Evolutionary conservation across 768 basidiomycete species (phyloP), one percentile per base, ranked within the genome.

Genomic region (Grammothele lineata): DNA sequence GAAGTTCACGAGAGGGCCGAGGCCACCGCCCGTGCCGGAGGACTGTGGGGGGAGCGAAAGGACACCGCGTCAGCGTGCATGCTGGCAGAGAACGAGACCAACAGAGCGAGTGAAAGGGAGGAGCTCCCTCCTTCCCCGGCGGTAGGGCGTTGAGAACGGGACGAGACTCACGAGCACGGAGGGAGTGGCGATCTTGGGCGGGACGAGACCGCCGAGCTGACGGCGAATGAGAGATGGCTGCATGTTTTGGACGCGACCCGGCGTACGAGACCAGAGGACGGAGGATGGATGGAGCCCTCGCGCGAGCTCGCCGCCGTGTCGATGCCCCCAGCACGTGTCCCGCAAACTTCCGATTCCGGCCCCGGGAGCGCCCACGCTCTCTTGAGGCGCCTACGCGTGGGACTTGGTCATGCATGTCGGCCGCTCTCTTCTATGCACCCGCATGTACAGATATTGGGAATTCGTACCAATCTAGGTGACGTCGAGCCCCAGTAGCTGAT

Each of bases 151-250:
- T 30, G 27, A 7, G 8, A 30, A 14, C 27, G 27, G 8, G 27
- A 30, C 27, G 27, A 30, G 2, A 69, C 87, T 58, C 67, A 95
- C 92, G 49, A 96, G 83, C 57, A 90, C 83, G 42, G 81, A 78
- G 1, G 93, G 92, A 9, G 92, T 89, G 46, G 94, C 93, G 62
- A 97, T 86, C 75, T 97, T 97, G 41, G 94, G 94, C 33, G 94
- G 94, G 57, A 96, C 81, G 48, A 96, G 78, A 45, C 83, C 81
- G 51, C 79, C 80, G 56, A 97, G 83, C 64, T 87, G 81, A 62
- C 90, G 87, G 65, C 90, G 85, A 68, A 84, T 74, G 70, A 89
- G 81, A 44, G 92, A 80, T 55, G 88, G 76, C 71, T 85, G 80
- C 92, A 93, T 93, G 62, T 58, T 73, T 7, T 36, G 59, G 45